Base-by-base conservation (phyloP, 163 green algal genomes). In the Scenedesmus sp. region DNA sequence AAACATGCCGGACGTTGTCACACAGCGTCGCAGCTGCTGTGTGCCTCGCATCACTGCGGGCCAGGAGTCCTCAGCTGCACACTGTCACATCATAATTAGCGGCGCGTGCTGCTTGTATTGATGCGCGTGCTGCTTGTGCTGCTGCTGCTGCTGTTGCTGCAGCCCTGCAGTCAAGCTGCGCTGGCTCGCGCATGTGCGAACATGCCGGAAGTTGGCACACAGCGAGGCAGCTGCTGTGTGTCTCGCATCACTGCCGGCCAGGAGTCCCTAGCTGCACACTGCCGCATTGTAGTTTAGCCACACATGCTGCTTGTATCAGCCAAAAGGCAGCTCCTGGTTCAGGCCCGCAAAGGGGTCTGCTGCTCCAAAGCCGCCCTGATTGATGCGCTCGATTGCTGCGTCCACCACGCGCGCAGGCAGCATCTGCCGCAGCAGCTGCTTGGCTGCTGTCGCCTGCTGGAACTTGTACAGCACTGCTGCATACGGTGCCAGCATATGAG, bases 391-490 rank as follows among this genome's bases (percentile, higher is more conserved):
- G 57, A 88, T 81, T 1, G 79, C 88, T 66, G 88, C 88, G 56
- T 62, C 59, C 16, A 92, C 88, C 10, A 92, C 88, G 52, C 88
- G 77, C 5, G 79, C 26, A 15, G 88, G 88, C 77, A 92, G 79
- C 77, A 92, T 26, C 46, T 88, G 88, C 4, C 56, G 57, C 77
- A 92, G 79, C 77, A 92, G 20, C n/a, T 26, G 12, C 23, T 64
- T 34, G 13, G 62, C 55, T 54, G 12, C 4, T 4, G 26, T 18
- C 0, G 64, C 55, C 62, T 92, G 88, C 88, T 88, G 10, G 20
- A 76, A 59, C 74, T 92, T 92, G 88, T 66, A 82, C 26, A 88
- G 77, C 54, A 92, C 59, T 8, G 88, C 88, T 57, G 88, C 88
- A n/a, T 92, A 92, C 3, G 88, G 88, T 9, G 77, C 88, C 2